Evolutionary conservation across 345 rosid species (phyloP), one percentile per base, ranked within the genome.

Genomic region (Eutrema japonicum): DNA sequence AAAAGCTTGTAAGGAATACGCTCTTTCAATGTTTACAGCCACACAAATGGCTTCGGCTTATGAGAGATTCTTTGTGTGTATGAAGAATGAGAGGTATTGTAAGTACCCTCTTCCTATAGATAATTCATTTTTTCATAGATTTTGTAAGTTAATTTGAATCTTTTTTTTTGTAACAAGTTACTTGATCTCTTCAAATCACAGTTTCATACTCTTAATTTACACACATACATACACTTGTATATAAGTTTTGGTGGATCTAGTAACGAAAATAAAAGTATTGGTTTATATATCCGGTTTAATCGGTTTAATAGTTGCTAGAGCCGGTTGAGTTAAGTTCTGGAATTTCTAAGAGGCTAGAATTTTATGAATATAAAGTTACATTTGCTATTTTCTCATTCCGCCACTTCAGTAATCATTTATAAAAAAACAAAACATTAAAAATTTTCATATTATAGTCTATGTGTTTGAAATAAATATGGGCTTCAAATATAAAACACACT

Each of bases 51-150:
- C 96, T 3, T 81, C 82, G 0, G 87, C 89, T 51, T 88, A 89
- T 52, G 92, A 89, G 81, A 86, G 96, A 75, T 85, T 89, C 68
- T 91, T 91, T 71, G 84, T 85, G 38, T 85, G 97, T 68, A 86
- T 89, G 93, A 89, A 86, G 80, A 82, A 86, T 55, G 38, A 64
- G 50, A 79, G 47, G 66, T 83, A 72, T 56, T 89, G 91, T 74
- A 83, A 30, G 27, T 89, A 87, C 64, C 93, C 93, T 79, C 89
- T 87, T 65, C 71, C 80, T 3, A 70, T 74, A 70, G 90, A 91
- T 73, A 74, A 77, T 72, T 82, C 63, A 46, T 48, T 46, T 27
- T 42, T 53, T 4, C 6, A 30, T 36, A 18, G 38, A 6, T 38
- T 29, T 72, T 53, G 36, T 66, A 58, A 36, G 58, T 62, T 76